Evolutionary conservation across 352 stramenopile genomes (phyloP).

Genomic region (Phytophthora fragariaefolia): DNA sequence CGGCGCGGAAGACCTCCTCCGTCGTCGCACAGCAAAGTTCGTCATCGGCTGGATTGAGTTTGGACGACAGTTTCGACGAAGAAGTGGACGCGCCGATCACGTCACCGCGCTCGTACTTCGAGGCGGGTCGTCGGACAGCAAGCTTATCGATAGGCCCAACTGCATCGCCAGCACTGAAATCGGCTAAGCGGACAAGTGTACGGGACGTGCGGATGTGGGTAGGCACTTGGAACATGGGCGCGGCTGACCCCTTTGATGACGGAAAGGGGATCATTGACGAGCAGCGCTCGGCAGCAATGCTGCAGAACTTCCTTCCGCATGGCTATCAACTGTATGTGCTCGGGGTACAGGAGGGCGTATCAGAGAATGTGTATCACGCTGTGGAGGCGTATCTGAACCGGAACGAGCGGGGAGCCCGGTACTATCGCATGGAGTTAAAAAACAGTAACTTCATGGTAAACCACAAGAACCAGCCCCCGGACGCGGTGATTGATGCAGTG

Average conservation of each 20-base stretch:
- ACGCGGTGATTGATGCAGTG: slow-evolving; percentile 82
- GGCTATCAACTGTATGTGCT: slow-evolving; percentile 90
- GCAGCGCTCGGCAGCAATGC: slow-evolving; percentile 66
- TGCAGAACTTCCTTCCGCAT: slow-evolving; percentile 79
- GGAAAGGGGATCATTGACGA: slow-evolving; percentile 79
- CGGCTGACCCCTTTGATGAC: slow-evolving; percentile 80
- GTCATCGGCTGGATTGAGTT: slow-evolving; percentile 33
- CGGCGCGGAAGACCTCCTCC: slow-evolving; percentile 11
- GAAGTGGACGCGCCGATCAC: slow-evolving; percentile 45
- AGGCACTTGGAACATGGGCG: slow-evolving; percentile 89
- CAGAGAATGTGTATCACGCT: slow-evolving; percentile 85
- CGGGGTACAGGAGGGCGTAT: slow-evolving; percentile 86
- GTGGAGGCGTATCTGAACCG: slow-evolving; percentile 81
- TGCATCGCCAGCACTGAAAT: slow-evolving; percentile 21
- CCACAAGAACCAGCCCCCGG: slow-evolving; percentile 70
- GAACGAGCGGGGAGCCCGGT: slow-evolving; percentile 60
- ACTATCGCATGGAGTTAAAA: slow-evolving; percentile 79
- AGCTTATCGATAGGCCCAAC: slow-evolving; percentile 45
- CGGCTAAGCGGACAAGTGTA: slow-evolving; percentile 44
- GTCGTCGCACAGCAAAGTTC: slow-evolving; percentile 30
- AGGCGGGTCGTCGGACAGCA: slow-evolving; percentile 53
- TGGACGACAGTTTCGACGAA: slow-evolving; percentile 41
- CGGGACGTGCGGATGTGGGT: slow-evolving; percentile 82
- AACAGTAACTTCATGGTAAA: slow-evolving; percentile 73
- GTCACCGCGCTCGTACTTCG: slow-evolving; percentile 71